phyloP scores from a whole-genome alignment of 371 early-diverging fungal genomes.

The Lichtheimia hyalospora region DNA sequence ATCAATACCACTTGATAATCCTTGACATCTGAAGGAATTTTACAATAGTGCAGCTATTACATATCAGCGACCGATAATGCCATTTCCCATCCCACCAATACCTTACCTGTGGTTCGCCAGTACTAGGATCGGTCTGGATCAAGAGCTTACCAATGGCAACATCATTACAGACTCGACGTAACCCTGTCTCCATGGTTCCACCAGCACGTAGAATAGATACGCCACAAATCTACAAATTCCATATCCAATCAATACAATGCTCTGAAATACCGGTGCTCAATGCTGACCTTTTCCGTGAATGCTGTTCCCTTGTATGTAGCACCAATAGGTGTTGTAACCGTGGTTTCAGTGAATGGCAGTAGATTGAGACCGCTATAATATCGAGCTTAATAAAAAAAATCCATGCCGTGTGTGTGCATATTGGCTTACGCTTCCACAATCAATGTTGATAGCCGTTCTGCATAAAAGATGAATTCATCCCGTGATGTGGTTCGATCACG shows the following conservation, averaged over 20 bases:
- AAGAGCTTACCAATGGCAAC: conserved; percentile 85
- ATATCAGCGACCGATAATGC: neutral
- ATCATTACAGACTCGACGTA: conserved; percentile 78
- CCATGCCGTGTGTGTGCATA: neutral
- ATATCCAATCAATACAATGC: neutral
- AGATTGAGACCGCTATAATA: conserved; percentile 58
- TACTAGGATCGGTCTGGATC: conserved; percentile 79
- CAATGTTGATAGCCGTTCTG: conserved; percentile 82
- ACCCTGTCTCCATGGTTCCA: conserved; percentile 84
- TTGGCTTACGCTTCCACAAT: conserved; percentile 73
- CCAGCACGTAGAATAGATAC: conserved; percentile 89
- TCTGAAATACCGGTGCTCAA: neutral
- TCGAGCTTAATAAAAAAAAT: neutral
- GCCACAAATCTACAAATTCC: conserved; percentile 60
- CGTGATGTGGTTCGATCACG: conserved; percentile 72
- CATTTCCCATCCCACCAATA: neutral
- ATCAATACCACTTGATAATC: conserved; percentile 65
- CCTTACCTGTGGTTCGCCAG: conserved; percentile 76
- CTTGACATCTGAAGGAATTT: conserved; percentile 67
- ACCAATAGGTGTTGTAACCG: conserved; percentile 68
- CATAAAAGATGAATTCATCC: conserved; percentile 89
- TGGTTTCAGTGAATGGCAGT: conserved; percentile 51
- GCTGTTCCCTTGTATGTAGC: conserved; percentile 57
- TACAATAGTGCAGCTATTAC: conserved; percentile 71
- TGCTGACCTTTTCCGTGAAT: conserved; percentile 42